Evolutionary conservation across 2,329 filamentous ascomycete species (phyloP).

Genomic region (Ascochyta clinopodiicola): DNA sequence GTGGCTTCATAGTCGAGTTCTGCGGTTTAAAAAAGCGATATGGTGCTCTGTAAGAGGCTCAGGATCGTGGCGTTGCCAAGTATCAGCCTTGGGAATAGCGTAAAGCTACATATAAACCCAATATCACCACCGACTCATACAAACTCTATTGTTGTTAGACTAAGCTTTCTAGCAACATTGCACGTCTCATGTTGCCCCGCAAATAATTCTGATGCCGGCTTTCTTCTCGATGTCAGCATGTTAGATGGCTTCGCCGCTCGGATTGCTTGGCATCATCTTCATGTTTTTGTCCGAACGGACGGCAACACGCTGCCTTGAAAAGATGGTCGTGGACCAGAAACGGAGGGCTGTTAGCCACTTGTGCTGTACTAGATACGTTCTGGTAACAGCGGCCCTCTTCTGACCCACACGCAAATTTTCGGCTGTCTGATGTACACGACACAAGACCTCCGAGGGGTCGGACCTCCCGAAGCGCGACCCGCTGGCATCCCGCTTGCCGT

Average conservation of each 20-base stretch:
- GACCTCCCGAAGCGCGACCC: background rate
- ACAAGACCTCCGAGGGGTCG: slow-evolving; percentile 4
- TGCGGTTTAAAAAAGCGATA: too few species aligned
- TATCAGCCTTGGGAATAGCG: background rate
- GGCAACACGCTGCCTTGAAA: background rate
- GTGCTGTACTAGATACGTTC: background rate
- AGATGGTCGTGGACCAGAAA: background rate
- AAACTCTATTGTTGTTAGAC: background rate
- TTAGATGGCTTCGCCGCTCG: background rate
- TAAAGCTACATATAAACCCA: background rate
- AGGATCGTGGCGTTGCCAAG: background rate
- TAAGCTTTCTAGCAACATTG: background rate
- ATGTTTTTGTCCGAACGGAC: background rate
- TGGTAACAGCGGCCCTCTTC: background rate
- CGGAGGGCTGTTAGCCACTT: background rate
- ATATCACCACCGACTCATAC: background rate
- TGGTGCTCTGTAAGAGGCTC: too few species aligned
- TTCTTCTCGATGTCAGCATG: background rate
- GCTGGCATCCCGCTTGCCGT: background rate
- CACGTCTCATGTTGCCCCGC: background rate
- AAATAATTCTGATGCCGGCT: background rate
- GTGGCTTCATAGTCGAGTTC: background rate
- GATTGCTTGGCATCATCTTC: slow-evolving; percentile 1
- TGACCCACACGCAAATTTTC: slow-evolving; percentile 9
- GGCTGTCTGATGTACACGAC: background rate